Conservation (phyloP, 164 flowering plant genomes). For the Stephania japonica region DNA sequence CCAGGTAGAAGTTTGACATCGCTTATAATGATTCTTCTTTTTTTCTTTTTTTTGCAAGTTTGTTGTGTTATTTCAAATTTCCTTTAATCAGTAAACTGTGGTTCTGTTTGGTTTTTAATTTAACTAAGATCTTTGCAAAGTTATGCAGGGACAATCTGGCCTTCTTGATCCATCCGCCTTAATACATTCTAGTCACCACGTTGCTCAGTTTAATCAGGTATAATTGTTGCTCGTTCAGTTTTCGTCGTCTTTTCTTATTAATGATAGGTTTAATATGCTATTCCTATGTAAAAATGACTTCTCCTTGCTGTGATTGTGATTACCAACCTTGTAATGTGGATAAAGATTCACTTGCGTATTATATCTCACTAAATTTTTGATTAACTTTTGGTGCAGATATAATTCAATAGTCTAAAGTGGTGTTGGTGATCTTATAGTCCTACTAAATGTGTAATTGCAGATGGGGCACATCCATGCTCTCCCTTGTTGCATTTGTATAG, state of each 20-base stretch:
- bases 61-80: no score
- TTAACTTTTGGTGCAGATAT: background rate
- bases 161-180: background rate
- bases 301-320: background rate
- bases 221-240: background rate
- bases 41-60: no score
- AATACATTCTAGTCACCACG: background rate
- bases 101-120: background rate
- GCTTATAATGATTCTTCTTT: background rate
- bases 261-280: background rate
- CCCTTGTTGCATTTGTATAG: background rate
- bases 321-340: background rate
- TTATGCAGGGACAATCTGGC: conserved; percentile 1
- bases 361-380: no score
- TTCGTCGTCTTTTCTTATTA: background rate
- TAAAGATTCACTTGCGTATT: no score
- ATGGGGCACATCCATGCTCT: background rate
- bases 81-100: no score
- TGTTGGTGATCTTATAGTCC: background rate
- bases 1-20: background rate
- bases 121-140: background rate
- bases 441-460: background rate
- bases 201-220: background rate
- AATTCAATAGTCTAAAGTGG: no score
- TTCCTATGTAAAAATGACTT: background rate